A percentile compares a stretch with the other conserved stretches of the same genome.
Evolutionary conservation across 768 basidiomycete genomes (phyloP).

Genomic region (Russula griseocarnosa): DNA sequence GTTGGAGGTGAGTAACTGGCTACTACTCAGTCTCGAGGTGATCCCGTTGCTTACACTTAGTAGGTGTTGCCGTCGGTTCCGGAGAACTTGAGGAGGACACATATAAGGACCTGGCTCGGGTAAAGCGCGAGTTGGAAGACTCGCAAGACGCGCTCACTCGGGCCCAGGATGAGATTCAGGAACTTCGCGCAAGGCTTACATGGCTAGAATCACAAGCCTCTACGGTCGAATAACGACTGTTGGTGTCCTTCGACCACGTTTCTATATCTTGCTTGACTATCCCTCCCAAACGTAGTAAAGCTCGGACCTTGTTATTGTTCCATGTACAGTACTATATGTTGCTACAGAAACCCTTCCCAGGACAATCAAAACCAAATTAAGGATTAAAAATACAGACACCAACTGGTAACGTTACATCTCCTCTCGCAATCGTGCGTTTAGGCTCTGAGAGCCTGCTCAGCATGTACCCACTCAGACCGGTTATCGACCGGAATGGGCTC

Average conservation of each 20-base stretch:
- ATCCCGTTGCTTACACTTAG: constrained; percentile 34
- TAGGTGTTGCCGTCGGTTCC: constrained; percentile 72
- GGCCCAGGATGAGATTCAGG: constrained; percentile 51
- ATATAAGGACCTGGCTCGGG: constrained; percentile 46
- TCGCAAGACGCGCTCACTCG: constrained; percentile 43
- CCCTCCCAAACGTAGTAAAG: neutral
- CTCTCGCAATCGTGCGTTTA: neutral
- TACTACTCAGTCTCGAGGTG: neutral
- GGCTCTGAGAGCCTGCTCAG: constrained; percentile 19
- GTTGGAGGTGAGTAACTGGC: constrained; percentile 46
- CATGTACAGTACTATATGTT: neutral
- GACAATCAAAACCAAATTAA: neutral
- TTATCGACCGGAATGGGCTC: constrained; percentile 52
- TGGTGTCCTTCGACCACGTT: neutral
- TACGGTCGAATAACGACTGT: neutral
- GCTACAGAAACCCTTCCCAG: neutral
- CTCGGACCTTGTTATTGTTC: neutral
- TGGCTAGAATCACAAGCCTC: constrained; percentile 11
- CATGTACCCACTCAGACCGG: constrained; percentile 40
- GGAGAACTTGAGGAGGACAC: constrained; percentile 63
- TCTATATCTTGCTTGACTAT: neutral
- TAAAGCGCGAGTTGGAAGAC: constrained; percentile 46
- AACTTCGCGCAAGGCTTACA: constrained; percentile 35
- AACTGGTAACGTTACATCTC: neutral
- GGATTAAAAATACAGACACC: neutral